Percentiles rank a stretch among this genome's conserved stretches.
Conservation (phyloP, 2,329 filamentous ascomycete genomes). For the Pseudogymnoascus sp. region DNA sequence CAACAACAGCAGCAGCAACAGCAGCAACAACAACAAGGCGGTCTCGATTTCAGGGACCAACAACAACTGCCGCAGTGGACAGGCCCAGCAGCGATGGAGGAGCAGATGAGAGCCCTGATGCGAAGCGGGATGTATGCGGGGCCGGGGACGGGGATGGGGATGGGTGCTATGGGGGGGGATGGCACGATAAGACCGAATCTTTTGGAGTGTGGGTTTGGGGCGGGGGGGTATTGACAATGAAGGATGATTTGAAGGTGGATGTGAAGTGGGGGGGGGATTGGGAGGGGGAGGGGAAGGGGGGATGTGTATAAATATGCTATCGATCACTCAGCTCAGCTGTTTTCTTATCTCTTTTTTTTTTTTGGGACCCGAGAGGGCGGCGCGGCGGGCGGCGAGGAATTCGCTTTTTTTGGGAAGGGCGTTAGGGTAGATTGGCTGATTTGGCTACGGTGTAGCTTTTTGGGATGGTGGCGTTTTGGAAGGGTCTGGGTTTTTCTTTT, state of each 20-base stretch:
- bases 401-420: background rate
- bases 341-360: background rate
- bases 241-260: too few relatives aligned
- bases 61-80: background rate
- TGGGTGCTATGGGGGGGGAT: background rate
- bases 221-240: background rate
- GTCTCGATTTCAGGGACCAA: background rate
- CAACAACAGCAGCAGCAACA: background rate
- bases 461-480: background rate
- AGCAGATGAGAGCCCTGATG: background rate
- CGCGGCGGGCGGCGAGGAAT: background rate
- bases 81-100: background rate
- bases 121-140: background rate
- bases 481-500: background rate
- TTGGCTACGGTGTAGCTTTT: background rate
- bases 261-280: background rate
- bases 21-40: background rate
- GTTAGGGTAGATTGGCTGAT: background rate
- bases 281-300: background rate
- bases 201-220: background rate
- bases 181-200: background rate
- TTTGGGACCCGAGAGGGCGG: background rate
- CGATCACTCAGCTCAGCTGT: background rate
- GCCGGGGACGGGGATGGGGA: background rate
- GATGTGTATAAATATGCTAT: background rate